A percentile compares a stretch with the other conserved stretches of the same genome.
These are phyloP conservation scores for Neohortaea acidophila DNA, from an alignment of 495 filamentous ascomycete species.

Conservation along the genomic window DNA sequence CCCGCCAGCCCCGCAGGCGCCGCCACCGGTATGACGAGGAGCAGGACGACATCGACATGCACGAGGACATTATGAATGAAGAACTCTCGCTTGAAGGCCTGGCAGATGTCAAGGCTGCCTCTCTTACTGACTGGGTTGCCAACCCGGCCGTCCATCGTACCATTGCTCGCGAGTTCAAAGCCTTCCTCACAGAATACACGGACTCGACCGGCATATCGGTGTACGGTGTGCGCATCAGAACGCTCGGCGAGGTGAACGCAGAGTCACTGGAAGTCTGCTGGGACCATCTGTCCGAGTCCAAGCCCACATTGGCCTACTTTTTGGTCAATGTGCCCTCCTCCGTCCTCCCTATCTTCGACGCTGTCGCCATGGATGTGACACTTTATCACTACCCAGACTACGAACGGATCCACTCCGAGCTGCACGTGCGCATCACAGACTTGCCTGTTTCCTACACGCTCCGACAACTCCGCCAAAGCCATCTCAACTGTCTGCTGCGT, in stretches of 20 bases:
- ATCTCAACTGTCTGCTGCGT: conserved; percentile 91
- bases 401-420: conserved; percentile 92
- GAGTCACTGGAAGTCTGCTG: conserved; percentile 95
- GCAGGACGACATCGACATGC: conserved; percentile 74
- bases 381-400: conserved; percentile 95
- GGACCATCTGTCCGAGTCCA: conserved; percentile 71
- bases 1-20: conserved; percentile 60
- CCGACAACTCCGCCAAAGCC: conserved; percentile 85
- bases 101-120: conserved; percentile 84
- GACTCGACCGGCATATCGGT: conserved; percentile 77
- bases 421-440: conserved; percentile 93
- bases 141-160: conserved; percentile 82
- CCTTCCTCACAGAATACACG: conserved; percentile 90
- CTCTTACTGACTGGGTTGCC: conserved; percentile 80
- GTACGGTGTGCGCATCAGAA: conserved; percentile 84
- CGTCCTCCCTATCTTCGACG: conserved; percentile 89
- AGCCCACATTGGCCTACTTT: conserved; percentile 96
- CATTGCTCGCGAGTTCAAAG: conserved; percentile 91
- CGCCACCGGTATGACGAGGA: conserved; percentile 89
- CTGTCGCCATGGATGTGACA: conserved; percentile 89
- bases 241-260: conserved; percentile 88
- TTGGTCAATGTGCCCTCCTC: conserved; percentile 88
- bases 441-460: conserved; percentile 92
- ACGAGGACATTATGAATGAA: conserved; percentile 80
- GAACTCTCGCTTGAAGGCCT: conserved; percentile 85